Percentiles rank a stretch among this genome's conserved stretches.
phyloP scores from a whole-genome alignment of 2,329 filamentous ascomycete genomes.

The Trichoderma semiorbis region DNA sequence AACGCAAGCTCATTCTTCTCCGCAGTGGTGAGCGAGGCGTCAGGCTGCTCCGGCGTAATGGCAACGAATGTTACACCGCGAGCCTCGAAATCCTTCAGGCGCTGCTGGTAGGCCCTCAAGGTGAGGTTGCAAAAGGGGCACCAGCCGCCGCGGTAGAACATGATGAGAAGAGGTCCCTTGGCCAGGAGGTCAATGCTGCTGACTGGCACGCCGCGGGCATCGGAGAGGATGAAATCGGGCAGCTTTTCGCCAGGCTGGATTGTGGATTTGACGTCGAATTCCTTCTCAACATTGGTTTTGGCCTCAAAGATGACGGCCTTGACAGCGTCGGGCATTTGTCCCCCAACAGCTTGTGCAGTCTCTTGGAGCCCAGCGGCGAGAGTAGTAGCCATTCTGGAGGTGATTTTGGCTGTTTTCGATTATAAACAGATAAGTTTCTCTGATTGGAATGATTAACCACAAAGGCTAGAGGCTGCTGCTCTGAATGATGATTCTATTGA shows the following conservation, averaged over 20 bases:
- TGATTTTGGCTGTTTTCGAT: background rate
- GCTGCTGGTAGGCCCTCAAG: conserved; percentile 34
- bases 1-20: conserved; percentile 42
- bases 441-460: background rate
- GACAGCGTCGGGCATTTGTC: background rate
- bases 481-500: background rate
- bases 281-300: background rate
- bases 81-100: conserved; percentile 34
- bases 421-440: background rate
- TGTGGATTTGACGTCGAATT: conserved; percentile 26
- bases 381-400: background rate
- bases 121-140: conserved; percentile 45
- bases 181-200: conserved; percentile 31
- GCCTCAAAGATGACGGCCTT: background rate
- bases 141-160: conserved; percentile 47
- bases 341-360: background rate
- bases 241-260: conserved; percentile 35
- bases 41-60: conserved; percentile 41
- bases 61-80: conserved; percentile 41
- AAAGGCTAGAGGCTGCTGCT: background rate
- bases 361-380: background rate
- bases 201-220: conserved; percentile 35
- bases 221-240: conserved; percentile 33
- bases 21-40: conserved; percentile 33
- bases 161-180: conserved; percentile 37